A percentile compares a stretch with the other conserved stretches of the same genome.
Conservation (phyloP, 129 eudicot species). For the Helichrysum umbraculigerum region DNA sequence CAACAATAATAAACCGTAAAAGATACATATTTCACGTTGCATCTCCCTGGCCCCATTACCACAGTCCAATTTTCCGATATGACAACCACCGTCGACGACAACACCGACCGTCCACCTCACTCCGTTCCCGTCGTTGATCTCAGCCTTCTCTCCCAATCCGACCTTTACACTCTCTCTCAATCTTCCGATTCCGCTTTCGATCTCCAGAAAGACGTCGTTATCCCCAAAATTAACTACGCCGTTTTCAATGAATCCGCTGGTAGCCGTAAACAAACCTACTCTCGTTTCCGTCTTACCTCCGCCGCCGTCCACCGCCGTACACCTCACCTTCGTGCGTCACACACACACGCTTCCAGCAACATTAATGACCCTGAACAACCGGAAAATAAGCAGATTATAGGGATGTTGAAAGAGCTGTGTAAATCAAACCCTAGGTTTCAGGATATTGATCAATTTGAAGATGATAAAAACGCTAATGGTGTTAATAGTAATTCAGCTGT, state of each 20-base stretch:
- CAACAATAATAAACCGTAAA: too few species aligned
- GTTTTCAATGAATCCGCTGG: slow-evolving; percentile 96
- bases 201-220: slow-evolving; percentile 61
- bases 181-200: slow-evolving; percentile 44
- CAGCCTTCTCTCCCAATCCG: slow-evolving; percentile 78
- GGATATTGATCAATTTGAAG: slow-evolving; percentile 33
- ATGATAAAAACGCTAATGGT: slow-evolving; percentile 18
- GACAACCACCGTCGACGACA: slow-evolving; percentile 35
- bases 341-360: slow-evolving; percentile 23
- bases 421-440: slow-evolving; percentile 23
- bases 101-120: slow-evolving; percentile 28
- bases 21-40: background rate
- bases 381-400: slow-evolving; percentile 55
- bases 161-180: slow-evolving; percentile 67
- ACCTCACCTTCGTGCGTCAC: slow-evolving; percentile 34
- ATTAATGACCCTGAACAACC: slow-evolving; percentile 50
- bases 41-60: slow-evolving; percentile 2
- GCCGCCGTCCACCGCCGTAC: slow-evolving; percentile 58
- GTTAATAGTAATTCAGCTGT: slow-evolving; percentile 16
- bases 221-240: slow-evolving; percentile 81
- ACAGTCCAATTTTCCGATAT: slow-evolving; percentile 24
- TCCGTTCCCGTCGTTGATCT: slow-evolving; percentile 55
- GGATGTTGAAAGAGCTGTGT: slow-evolving; percentile 55
- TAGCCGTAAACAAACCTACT: slow-evolving; percentile 83
- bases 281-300: slow-evolving; percentile 82